A percentile compares a stretch with the other conserved stretches of the same genome.
Evolutionary conservation across 2,329 filamentous ascomycete genomes (phyloP).

Genomic region (Coleophoma crateriformis): DNA sequence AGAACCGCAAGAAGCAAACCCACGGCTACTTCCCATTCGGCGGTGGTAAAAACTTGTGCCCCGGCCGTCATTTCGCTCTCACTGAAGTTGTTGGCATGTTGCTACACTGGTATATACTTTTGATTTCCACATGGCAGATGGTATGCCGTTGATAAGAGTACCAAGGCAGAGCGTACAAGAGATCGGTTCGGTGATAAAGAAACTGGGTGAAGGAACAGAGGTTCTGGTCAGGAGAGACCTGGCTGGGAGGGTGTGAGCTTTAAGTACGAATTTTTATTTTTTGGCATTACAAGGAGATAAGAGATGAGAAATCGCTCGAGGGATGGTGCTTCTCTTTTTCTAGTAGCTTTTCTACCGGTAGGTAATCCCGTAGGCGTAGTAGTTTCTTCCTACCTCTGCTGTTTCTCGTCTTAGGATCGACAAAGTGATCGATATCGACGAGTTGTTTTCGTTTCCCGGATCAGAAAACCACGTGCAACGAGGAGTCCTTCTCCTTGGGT

Average conservation of each 20-base stretch:
- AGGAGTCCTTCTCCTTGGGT: not conserved
- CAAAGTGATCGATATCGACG: not conserved
- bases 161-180: constrained; percentile 14
- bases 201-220: constrained; percentile 9
- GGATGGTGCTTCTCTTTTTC: no score
- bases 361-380: not conserved
- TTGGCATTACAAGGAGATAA: no score
- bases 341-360: no score
- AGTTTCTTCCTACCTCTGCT: not conserved
- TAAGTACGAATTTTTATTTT: not conserved
- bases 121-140: constrained; percentile 10
- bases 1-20: constrained; percentile 10
- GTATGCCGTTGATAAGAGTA: constrained; percentile 2
- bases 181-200: constrained; percentile 17
- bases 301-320: no score
- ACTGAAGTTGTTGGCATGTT: constrained; percentile 31
- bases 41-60: constrained; percentile 34
- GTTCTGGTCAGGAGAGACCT: not conserved
- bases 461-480: not conserved
- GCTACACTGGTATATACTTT: constrained; percentile 27
- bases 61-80: constrained; percentile 33
- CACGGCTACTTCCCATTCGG: constrained; percentile 32
- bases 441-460: not conserved
- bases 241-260: not conserved
- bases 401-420: not conserved